Conservation (phyloP, 345 rosid species). For the Pseudoturritis turrita region DNA sequence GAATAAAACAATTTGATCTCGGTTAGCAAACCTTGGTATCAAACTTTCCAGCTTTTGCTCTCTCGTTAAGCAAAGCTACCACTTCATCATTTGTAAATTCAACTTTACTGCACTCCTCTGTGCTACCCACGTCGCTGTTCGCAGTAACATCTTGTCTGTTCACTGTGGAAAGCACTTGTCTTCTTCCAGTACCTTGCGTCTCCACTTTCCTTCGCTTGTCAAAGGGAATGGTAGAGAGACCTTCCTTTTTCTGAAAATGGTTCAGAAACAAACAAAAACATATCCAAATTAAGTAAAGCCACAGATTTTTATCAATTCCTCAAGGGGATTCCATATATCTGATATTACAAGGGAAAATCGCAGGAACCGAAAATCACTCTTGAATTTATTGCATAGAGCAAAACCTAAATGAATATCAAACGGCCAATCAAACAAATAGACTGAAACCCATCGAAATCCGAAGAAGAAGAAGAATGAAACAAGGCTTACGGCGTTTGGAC, state of each 20-base stretch:
- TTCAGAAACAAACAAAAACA: not conserved
- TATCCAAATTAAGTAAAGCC: not conserved
- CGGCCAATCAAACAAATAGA: too few species aligned
- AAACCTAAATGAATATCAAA: too few species aligned
- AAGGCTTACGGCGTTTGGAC: constrained; percentile 17
- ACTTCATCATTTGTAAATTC: constrained; percentile 80
- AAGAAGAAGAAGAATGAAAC: not conserved
- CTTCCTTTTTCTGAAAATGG: constrained; percentile 51
- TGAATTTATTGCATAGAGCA: too few species aligned
- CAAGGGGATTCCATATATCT: not conserved
- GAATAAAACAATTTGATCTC: not conserved
- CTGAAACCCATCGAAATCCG: too few species aligned
- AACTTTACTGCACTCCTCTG: constrained; percentile 40
- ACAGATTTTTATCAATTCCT: not conserved
- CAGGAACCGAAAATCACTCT: not conserved
- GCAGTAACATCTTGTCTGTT: constrained; percentile 47
- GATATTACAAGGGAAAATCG: not conserved
- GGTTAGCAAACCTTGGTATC: constrained; percentile 63
- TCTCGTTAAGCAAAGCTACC: constrained; percentile 65
- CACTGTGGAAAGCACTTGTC: constrained; percentile 50
- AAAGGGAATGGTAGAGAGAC: constrained; percentile 41
- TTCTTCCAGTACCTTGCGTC: constrained; percentile 37
- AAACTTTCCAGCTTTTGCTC: constrained; percentile 58
- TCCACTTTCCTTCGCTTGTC: constrained; percentile 63
- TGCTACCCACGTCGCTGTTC: constrained; percentile 36